Base-by-base conservation (phyloP, 2,329 filamentous ascomycete species). In the Aspergillus arachidicola region DNA sequence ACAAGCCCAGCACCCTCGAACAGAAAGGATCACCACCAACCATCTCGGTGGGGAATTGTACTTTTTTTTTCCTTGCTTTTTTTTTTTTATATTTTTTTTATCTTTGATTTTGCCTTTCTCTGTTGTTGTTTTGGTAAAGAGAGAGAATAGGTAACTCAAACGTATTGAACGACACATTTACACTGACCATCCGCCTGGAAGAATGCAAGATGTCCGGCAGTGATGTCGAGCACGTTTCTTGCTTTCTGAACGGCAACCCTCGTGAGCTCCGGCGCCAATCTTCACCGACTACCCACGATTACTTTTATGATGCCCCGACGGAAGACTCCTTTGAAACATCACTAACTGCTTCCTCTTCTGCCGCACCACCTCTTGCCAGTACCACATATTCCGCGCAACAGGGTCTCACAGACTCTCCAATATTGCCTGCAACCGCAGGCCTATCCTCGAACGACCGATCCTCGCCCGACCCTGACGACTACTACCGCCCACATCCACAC, bases 391-490 rank as follows among this genome's bases (percentile, higher is more conserved):
- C 64, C 45, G 63, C 61, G 65, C 68, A 57, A 54, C 67, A 30
- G 64, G 67, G 64, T 64, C 57, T 63, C 67, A 69, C 67, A 69
- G 62, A 32, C 58, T 65, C 62, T 59, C 65, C 64, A 67, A 61
- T 58, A 65, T 67, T 63, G 58, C 66, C 65, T 51, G 56, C 51
- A 68, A 65, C 65, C 59, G 59, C 66, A 51, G 63, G 53, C 54
- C 56, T 63, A 58, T 34, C 59, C 63, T 65, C 62, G 64, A 69
- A 68, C 68, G 62, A 62, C 53, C 69, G 68, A 61, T 65, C 70
- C 19, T 79, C 77, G 30, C 75, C 78, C 51, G 80, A 83, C 68
- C 83, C 83, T 43, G 81, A 82, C 73, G 82, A 84, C 23, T 85
- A 82, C 73, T 85, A 85, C 69, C 79, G 82, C 68, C 77, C 79